phyloP scores from a whole-genome alignment of 306 rosid species.

The Herpetospermum pedunculosum region DNA sequence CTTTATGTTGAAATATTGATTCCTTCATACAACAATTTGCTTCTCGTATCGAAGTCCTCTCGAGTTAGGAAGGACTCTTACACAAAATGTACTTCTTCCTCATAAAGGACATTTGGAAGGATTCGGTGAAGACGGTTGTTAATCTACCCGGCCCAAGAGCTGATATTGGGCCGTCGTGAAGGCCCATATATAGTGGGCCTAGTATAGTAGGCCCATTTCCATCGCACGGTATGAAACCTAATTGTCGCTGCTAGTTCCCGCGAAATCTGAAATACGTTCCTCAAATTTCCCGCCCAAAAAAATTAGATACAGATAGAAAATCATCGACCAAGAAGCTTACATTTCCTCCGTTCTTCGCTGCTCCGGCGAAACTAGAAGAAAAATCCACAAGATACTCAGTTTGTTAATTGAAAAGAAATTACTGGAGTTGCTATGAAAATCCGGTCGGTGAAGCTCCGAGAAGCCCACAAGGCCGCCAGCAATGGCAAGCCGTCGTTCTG shows the following conservation, averaged over 20 bases:
- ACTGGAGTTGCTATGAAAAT: conserved; percentile 45
- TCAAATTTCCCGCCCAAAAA: conserved; percentile 28
- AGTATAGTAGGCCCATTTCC: background rate
- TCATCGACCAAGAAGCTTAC: background rate
- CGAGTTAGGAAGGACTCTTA: too few species aligned
- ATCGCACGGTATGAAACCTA: background rate
- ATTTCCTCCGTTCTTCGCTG: background rate
- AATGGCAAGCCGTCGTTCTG: conserved; percentile 53
- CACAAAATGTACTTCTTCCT: too few species aligned
- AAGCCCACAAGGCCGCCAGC: conserved; percentile 48
- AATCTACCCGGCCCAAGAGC: too few species aligned
- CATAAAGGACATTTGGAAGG: too few species aligned
- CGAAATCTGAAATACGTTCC: conserved; percentile 10
- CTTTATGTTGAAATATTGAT: too few species aligned
- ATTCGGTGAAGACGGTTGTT: too few species aligned
- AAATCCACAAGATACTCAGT: background rate
- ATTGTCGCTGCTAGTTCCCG: conserved; percentile 14
- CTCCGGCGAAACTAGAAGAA: background rate
- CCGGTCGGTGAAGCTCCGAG: conserved; percentile 76
- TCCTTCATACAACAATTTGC: too few species aligned
- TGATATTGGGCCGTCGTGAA: too few species aligned
- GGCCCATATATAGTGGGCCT: too few species aligned
- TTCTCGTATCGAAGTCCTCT: too few species aligned
- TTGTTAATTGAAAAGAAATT: background rate
- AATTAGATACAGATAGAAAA: background rate